phyloP scores from a whole-genome alignment of 768 basidiomycete species.

The Boletus edulis region DNA sequence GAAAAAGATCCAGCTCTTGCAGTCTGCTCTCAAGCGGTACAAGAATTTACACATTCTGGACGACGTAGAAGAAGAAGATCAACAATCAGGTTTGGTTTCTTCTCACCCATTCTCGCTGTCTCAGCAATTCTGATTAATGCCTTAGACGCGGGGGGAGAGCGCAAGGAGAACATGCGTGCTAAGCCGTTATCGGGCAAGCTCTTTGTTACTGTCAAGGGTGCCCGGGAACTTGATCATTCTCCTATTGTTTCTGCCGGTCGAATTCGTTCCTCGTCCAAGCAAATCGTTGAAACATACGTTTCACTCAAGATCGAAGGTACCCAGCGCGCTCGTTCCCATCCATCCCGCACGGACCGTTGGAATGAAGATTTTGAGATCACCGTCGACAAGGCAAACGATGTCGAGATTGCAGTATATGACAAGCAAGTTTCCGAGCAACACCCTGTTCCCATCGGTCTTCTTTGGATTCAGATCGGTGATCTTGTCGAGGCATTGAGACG shows the following conservation, averaged over 20 bases:
- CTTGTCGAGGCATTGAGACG: constrained; percentile 89
- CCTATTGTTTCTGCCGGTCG: constrained; percentile 62
- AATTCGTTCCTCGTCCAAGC: constrained; percentile 77
- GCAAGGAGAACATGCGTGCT: constrained; percentile 88
- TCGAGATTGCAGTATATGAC: constrained; percentile 95
- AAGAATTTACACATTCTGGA: constrained; percentile 95
- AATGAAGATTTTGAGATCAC: constrained; percentile 96
- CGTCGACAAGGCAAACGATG: constrained; percentile 98
- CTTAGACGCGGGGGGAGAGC: constrained; percentile 72
- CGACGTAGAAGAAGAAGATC: constrained; percentile 85
- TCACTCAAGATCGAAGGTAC: constrained; percentile 97
- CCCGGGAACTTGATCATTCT: constrained; percentile 93
- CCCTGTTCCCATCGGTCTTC: constrained; percentile 86
- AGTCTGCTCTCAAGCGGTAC: constrained; percentile 91
- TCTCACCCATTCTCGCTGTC: not conserved
- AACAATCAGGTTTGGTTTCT: constrained; percentile 47
- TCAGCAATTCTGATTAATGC: constrained; percentile 25
- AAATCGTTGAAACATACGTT: constrained; percentile 78
- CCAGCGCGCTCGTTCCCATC: constrained; percentile 87
- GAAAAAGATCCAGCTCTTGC: constrained; percentile 94
- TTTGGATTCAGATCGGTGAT: constrained; percentile 94
- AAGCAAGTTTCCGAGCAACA: constrained; percentile 79
- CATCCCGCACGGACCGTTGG: constrained; percentile 94
- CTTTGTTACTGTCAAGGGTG: constrained; percentile 82
- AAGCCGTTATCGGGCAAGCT: constrained; percentile 94